Evolutionary conservation across 1,284 basidiomycete genomes (phyloP).

Genomic region (Cerrena zonata): DNA sequence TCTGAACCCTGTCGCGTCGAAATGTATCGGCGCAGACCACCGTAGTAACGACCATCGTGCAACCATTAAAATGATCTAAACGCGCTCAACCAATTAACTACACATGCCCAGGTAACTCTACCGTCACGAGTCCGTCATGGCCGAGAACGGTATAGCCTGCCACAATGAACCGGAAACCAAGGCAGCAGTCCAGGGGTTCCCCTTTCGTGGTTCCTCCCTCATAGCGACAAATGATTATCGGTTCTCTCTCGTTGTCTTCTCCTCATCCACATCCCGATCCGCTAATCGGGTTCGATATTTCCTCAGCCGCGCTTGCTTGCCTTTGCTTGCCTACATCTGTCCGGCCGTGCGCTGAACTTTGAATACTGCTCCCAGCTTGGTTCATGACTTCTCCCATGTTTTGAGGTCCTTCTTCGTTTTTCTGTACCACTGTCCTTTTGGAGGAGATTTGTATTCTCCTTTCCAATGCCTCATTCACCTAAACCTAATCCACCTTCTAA

Average conservation of each 20-base stretch:
- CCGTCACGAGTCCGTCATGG: slow-evolving; percentile 8
- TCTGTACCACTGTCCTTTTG: slow-evolving; percentile 10
- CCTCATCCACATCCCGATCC: slow-evolving; percentile 6
- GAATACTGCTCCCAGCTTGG: neutral
- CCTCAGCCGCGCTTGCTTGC: neutral
- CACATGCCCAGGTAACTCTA: neutral
- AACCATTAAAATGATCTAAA: neutral
- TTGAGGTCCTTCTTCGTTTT: slow-evolving; percentile 9
- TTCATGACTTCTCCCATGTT: slow-evolving; percentile 1
- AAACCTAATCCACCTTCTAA: slow-evolving; percentile 26
- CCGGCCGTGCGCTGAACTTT: slow-evolving; percentile 4
- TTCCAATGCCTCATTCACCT: slow-evolving; percentile 20
- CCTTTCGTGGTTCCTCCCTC: slow-evolving; percentile 3
- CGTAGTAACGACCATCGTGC: neutral
- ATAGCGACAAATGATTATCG: slow-evolving; percentile 12
- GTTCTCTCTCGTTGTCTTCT: slow-evolving; percentile 6
- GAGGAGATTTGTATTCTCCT: slow-evolving; percentile 9
- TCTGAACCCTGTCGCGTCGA: neutral
- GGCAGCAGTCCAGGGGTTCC: slow-evolving; percentile 9
- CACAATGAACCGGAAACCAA: slow-evolving; percentile 1
- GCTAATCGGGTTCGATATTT: slow-evolving; percentile 4
- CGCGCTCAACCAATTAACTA: neutral
- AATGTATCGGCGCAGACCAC: neutral
- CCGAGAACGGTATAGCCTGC: slow-evolving; percentile 9
- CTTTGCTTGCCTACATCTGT: neutral